Base-by-base conservation (phyloP, 2,329 filamentous ascomycete genomes). In the Massarina eburnea region DNA sequence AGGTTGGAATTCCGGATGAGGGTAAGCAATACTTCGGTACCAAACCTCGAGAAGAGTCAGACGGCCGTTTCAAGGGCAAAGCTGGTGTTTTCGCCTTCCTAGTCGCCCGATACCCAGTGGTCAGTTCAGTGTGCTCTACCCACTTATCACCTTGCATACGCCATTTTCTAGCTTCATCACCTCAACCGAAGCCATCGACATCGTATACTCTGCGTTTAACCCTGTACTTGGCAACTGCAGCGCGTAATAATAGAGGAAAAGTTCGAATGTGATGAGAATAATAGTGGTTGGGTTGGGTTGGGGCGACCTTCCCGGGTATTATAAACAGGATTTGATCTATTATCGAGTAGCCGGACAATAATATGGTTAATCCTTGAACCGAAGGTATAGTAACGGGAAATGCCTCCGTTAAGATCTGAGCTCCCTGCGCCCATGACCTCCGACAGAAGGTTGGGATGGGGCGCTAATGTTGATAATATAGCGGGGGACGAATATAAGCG, bases 301-400 rank as follows among this genome's bases (percentile, higher is more conserved):
- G 48, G 49, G 51, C 52, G 40, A 54, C 49, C 45, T 55, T 48
- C 52, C 53, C 51, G 56, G 57, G 49, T 60, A 55, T 58, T 61
- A 57, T 55, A 56, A 54, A 55, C 53, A 53, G 48, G 59, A 51
- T 51, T 55, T 52, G 22, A 36, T 38, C 19, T 21, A 32, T 49
- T 30, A 40, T 44, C 14, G 17, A 43, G 22, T 26, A 18, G 17
- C 12, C 39, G 27, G 27, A 30, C 12, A 7, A 30, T 30, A 6
- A 30, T 30, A 6, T 7, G 6, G 24, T 4, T 14, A 30, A 40
- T 24, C 38, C 37, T 41, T 39, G 39, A 32, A 41, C 43, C 17
- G 44, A 39, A 18, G 41, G 45, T 48, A 55, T 59, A 58, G 51
- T 41, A 42, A 46, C 37, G 40, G 41, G 45, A 42, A 43, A 48